These are phyloP conservation scores for Thermoascus crustaceus DNA, from an alignment of 2,329 filamentous ascomycete genomes.

Conservation along the genomic window DNA sequence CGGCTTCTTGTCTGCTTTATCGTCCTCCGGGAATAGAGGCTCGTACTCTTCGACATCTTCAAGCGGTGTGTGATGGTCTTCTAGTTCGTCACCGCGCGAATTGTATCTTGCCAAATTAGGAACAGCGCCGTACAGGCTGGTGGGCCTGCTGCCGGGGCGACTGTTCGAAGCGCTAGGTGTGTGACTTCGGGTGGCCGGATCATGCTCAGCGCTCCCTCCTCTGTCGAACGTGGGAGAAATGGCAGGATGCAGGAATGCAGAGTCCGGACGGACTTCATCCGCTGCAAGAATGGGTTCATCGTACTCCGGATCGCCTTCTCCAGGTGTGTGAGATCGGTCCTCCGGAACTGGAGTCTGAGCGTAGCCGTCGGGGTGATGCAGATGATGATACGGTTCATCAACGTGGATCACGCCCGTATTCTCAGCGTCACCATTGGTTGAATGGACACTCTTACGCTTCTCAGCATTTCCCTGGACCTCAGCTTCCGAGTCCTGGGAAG, in stretches of 20 bases:
- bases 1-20: conserved; percentile 50
- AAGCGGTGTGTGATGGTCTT: conserved; percentile 57
- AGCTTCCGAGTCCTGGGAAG: conserved; percentile 41
- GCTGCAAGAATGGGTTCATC: conserved; percentile 76
- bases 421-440: conserved; percentile 12
- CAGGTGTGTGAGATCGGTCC: conserved; percentile 36
- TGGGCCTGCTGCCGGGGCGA: conserved; percentile 56
- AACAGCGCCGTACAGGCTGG: conserved; percentile 53
- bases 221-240: conserved; percentile 65
- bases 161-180: conserved; percentile 52
- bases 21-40: conserved; percentile 78
- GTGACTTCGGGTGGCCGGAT: conserved; percentile 36
- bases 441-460: conserved; percentile 12
- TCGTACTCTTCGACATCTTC: conserved; percentile 93
- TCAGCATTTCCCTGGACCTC: conserved; percentile 46
- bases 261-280: conserved; percentile 68
- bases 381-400: conserved; percentile 51
- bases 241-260: conserved; percentile 66
- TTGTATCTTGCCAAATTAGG: conserved; percentile 46
- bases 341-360: conserved; percentile 43
- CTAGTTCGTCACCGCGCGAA: conserved; percentile 45
- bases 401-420: conserved; percentile 59
- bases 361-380: conserved; percentile 42
- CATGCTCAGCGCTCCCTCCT: conserved; percentile 49
- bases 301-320: conserved; percentile 49